These are phyloP conservation scores for Sporopachydermia quercuum DNA, from an alignment of 805 yeast genomes.

Conservation along the genomic window DNA sequence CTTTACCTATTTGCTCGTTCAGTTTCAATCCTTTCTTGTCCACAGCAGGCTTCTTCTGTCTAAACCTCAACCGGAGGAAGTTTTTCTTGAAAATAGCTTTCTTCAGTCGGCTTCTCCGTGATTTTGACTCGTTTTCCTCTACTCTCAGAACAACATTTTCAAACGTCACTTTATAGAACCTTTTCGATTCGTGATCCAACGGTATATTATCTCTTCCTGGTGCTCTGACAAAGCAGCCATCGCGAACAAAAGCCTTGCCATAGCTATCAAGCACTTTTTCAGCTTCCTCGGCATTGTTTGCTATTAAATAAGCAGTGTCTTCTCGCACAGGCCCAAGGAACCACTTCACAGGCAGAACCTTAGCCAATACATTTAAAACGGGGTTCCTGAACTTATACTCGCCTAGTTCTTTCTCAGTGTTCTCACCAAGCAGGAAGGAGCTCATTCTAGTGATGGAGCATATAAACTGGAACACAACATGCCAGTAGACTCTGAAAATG, in stretches of 20 bases:
- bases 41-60: not conserved
- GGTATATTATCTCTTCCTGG: slow-evolving; percentile 1
- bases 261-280: not conserved
- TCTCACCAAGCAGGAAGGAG: not conserved
- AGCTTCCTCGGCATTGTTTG: not conserved
- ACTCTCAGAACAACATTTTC: not conserved
- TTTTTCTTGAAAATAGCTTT: not conserved
- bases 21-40: slow-evolving; percentile 1
- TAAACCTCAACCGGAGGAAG: not conserved
- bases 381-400: not conserved
- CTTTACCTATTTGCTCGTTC: not conserved
- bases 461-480: not conserved
- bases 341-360: not conserved
- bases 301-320: no score
- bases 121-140: not conserved
- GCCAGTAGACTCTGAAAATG: not conserved
- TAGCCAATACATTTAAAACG: not conserved
- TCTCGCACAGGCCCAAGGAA: no score
- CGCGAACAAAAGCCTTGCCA: not conserved
- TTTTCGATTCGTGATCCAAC: not conserved
- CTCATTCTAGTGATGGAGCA: not conserved
- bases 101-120: not conserved
- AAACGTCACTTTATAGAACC: slow-evolving; percentile 1
- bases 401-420: not conserved
- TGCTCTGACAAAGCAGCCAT: not conserved